Evolutionary conservation across 225 moss, liverwort and hornwort species (phyloP), one percentile per base, ranked within the genome.

Genomic region (Sphagnum tenellum): DNA sequence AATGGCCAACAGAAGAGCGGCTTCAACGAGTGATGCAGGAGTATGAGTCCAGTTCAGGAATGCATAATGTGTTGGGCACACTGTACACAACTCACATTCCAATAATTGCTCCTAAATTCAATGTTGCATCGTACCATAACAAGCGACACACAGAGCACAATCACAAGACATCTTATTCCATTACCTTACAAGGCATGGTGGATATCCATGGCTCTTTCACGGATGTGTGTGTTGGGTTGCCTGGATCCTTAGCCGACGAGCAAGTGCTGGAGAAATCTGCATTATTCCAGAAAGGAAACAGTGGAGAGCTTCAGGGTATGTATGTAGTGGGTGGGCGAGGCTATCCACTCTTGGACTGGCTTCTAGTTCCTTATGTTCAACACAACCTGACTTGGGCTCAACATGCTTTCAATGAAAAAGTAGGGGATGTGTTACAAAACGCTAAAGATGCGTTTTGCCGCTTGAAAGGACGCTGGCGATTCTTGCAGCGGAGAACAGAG

Each of bases 171-270:
- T 98, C 98, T 4, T 98, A 98, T 63, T 98, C 93, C 68, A 98
- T 98, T 56, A 98, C 98, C 3, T 67, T 98, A 67, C 89, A 93
- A 69, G 90, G 98, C 49, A 93, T 93, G 67, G 90, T 98, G 62
- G 98, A 98, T 67, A 83, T 88, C 57, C 88, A 77, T 29, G 90
- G 98, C 4, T 93, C 92, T 4, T 93, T 90, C 70, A 98, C 89
- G 4, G 98, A 93, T 66, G 98, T 90, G 3, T 98, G 98, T 83
- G 93, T 98, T 14, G 98, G 98, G 44, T 98, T 93, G 98, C 98
- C 98, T 0, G 98, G 98, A 0, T 98, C 90, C 68, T 89, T 98
- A 93, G 76, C 93, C 6, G 93, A 98, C 60, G 90, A 90, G 66
- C 85, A 83, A 12, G 90, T 98, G 5, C 82, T 93, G 61, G 89